Base-by-base conservation (phyloP, 192 early-diverging fungal genomes). In the Podochytrium sp. region DNA sequence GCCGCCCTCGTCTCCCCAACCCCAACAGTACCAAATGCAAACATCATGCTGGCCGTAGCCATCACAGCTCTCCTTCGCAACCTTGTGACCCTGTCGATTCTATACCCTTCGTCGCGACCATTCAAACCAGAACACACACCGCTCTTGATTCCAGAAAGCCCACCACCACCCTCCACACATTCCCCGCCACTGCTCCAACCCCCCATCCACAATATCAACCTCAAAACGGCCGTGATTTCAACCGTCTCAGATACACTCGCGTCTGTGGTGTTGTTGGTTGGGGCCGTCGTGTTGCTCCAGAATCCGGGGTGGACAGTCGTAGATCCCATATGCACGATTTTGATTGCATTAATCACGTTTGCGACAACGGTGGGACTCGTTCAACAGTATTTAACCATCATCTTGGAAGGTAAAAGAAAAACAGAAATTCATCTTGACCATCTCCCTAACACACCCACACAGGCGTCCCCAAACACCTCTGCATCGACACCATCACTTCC, bases 291-390 rank as follows among this genome's bases (percentile, higher is more conserved):
- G 30, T 78, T 93, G 20, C 23, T 55, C 14, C 76, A 86, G 47
- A 75, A 83, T 33, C 88, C 88, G 16, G 57, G 71, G 6, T 68
- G 75, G 29, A 84, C 82, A 6, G 83, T 85, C 66, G 80, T 92
- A 38, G 91, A 93, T 62, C 92, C 92, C 0, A 43, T 91, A 4
- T 92, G 91, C 76, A 92, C 91, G 3, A 91, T 92, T 61, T 20
- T 90, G 18, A 92, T 93, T 56, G 90, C 91, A 0, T 65, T 87
- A 42, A 71, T 93, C 49, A 91, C 90, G n/a, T 78, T 93, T 25
- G 76, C 69, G 14, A 90, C 92, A 16, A 92, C 91, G 0, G 76
- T 90, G 6, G 78, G 83, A 2, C 65, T 93, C 4, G 79, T 92
- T 16, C 84, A 81, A 57, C 82, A 87, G 50, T 88, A 85, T 3